Conservation (phyloP, 192 early-diverging fungal species). For the Linnemannia zychae region DNA sequence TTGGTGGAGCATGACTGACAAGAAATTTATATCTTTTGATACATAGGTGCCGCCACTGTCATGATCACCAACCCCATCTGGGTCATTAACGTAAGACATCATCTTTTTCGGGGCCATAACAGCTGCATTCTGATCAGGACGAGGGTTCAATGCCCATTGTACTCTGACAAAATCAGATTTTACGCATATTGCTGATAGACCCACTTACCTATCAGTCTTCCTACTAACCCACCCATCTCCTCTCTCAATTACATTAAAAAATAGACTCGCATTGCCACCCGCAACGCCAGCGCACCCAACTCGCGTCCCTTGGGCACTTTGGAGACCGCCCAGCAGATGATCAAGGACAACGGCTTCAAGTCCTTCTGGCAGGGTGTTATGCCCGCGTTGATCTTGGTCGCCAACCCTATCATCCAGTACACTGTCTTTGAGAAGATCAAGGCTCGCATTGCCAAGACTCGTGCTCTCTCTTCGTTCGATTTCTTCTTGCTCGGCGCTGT, state of each 20-base stretch:
- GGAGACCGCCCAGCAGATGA: constrained; percentile 76
- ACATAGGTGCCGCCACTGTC: constrained; percentile 75
- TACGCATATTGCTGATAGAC: neutral
- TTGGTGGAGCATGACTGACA: neutral
- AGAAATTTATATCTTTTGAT: constrained; percentile 29
- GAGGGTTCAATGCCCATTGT: no score
- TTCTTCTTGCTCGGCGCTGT: constrained; percentile 98
- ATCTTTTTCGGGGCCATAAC: neutral
- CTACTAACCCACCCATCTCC: no score
- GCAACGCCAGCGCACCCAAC: constrained; percentile 71
- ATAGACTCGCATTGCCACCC: constrained; percentile 88
- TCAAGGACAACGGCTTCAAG: constrained; percentile 88
- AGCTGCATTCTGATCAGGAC: no score
- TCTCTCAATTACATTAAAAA: neutral
- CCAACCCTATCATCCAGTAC: constrained; percentile 99
- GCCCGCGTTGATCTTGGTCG: constrained; percentile 97
- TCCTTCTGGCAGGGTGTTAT: constrained; percentile 94
- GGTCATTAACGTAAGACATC: constrained; percentile 90
- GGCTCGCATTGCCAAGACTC: constrained; percentile 68
- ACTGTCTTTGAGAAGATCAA: constrained; percentile 98
- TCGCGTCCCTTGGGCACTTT: constrained; percentile 60
- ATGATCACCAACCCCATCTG: constrained; percentile 98
- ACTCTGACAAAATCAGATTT: no score
- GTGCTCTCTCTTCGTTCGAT: constrained; percentile 82
- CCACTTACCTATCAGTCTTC: neutral